Evolutionary conservation across 1,139 yeast genomes (phyloP), one percentile per base, ranked within the genome.

Genomic region (Saccharomyces hybrid): DNA sequence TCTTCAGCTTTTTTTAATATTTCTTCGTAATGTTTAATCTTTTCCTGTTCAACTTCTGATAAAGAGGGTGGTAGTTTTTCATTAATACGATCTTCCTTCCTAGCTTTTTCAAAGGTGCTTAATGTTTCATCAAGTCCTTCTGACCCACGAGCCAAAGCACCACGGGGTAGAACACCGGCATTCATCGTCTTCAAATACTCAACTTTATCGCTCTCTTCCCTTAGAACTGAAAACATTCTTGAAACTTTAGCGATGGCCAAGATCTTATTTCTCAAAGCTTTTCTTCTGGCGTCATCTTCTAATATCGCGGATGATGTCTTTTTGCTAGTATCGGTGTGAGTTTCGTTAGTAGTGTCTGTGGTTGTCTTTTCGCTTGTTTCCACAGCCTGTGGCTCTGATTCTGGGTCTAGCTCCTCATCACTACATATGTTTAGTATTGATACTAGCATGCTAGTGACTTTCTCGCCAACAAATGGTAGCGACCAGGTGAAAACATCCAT

Each of bases 401-500:
- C 60, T 38, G 44, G 44, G 44, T 84, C 93, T 58, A 91, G 77
- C 70, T 91, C 97, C 66, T 91, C 97, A 65, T 89, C 95, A 1
- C 97, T 87, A 73, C 98, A 91, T 56, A 91, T 88, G 70, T 90
- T 90, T 68, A 91, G 78, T 51, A 91, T 87, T 2, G 95, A 82
- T 42, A 89, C 88, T 69, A 91, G 78, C 87, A 91, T 89, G 67
- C 91, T 97, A 21, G 96, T 88, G 56, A 90, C 84, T 62, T 89
- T 81, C 72, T 91, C 97, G 9, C 97, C 97, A 44, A 91, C 97
- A 75, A 91, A 91, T 5, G 98, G 98, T 56, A 91, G 75, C 3
- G 96, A 88, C 97, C 97, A 91, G 4, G 96, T 86, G 71, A 91
- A 91, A 8, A 90, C 96, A 70, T 91, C 97, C 95, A 90, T 89